Conservation (phyloP, 257 asterid species). For the Solanum sitiens region DNA sequence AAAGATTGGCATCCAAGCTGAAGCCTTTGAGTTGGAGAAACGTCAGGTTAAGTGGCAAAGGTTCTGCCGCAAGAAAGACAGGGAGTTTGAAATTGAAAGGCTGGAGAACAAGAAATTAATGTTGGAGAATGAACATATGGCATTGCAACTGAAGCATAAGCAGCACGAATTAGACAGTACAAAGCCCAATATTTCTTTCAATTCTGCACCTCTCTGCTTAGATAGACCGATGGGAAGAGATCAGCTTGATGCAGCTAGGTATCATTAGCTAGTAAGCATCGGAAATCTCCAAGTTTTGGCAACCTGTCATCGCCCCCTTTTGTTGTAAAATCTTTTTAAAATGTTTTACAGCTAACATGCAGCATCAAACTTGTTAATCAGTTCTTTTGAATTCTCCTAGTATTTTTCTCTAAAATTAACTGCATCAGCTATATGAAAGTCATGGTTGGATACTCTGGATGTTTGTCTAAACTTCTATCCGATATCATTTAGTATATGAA, state of each 20-base stretch:
- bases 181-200: slow-evolving; percentile 8
- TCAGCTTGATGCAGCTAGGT: slow-evolving; percentile 7
- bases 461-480: neutral
- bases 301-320: neutral
- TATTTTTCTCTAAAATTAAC: neutral
- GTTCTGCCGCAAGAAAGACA: slow-evolving; percentile 22
- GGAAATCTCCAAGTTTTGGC: neutral
- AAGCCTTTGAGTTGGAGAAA: slow-evolving; percentile 25
- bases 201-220: neutral
- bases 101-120: slow-evolving; percentile 20
- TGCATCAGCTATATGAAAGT: neutral
- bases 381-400: neutral
- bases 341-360: neutral
- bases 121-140: slow-evolving; percentile 18
- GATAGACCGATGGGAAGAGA: slow-evolving; percentile 10
- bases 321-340: neutral
- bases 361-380: neutral
- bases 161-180: slow-evolving; percentile 5
- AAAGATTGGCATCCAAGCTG: slow-evolving; percentile 20
- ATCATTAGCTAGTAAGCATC: neutral
- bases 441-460: neutral
- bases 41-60: slow-evolving; percentile 24
- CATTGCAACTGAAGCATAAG: slow-evolving; percentile 17
- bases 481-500: neutral
- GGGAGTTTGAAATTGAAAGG: slow-evolving; percentile 22